Conservation (phyloP, 768 basidiomycete species). For the Kwoniella heveanensis region DNA sequence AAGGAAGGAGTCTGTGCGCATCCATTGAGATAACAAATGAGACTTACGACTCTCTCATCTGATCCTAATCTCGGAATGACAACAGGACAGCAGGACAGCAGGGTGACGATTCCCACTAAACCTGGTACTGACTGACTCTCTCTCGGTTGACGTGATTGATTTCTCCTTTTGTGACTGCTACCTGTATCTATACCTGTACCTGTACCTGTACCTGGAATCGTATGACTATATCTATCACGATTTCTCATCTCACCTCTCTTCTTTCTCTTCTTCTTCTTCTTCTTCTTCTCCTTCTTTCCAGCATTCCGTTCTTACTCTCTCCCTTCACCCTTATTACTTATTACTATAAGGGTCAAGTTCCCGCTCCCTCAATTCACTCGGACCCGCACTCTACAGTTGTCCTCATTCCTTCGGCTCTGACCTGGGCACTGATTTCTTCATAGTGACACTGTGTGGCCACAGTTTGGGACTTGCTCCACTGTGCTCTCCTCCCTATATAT, state of each 20-base stretch:
- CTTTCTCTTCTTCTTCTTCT: slow-evolving; percentile 14
- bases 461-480: too few species aligned
- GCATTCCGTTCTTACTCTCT: not conserved
- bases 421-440: too few species aligned
- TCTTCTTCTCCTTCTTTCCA: slow-evolving; percentile 6
- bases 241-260: slow-evolving; percentile 7
- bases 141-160: slow-evolving; percentile 21
- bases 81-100: too few species aligned
- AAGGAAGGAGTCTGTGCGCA: slow-evolving; percentile 15
- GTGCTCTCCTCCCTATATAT: too few species aligned
- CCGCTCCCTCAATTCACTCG: not conserved
- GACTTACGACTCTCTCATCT: not conserved
- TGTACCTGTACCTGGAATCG: too few species aligned
- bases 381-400: too few species aligned
- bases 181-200: not conserved
- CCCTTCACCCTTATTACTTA: not conserved
- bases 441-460: too few species aligned
- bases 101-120: not conserved
- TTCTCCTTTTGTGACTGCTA: slow-evolving; percentile 4
- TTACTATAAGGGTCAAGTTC: not conserved
- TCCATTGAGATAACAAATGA: not conserved
- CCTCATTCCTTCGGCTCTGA: too few species aligned
- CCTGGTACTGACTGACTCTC: not conserved
- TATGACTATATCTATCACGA: too few species aligned
- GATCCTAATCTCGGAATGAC: too few species aligned